Evolutionary conservation across 1,284 basidiomycete genomes (phyloP).

Genomic region (Cystobasidium sp.): DNA sequence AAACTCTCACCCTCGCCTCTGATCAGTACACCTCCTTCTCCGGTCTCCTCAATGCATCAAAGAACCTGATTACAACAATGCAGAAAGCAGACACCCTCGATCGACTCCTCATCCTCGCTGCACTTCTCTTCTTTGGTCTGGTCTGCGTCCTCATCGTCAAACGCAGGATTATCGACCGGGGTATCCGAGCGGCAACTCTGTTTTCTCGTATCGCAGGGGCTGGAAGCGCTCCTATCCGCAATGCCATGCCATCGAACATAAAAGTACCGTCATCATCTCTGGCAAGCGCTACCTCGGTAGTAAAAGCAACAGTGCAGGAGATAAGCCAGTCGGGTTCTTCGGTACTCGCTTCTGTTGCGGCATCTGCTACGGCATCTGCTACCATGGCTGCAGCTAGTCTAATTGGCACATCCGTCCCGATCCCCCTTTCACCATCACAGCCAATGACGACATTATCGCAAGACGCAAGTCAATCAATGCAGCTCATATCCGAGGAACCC

Average conservation of each 20-base stretch:
- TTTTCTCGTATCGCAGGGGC: conserved; percentile 21
- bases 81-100: conserved; percentile 91
- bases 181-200: conserved; percentile 31
- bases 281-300: neutral
- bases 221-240: neutral
- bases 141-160: conserved; percentile 83
- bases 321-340: neutral
- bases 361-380: neutral
- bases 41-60: conserved; percentile 74
- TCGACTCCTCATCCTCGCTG: conserved; percentile 76
- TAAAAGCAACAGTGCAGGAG: neutral
- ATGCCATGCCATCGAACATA: neutral
- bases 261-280: neutral
- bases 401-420: neutral
- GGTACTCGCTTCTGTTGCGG: neutral
- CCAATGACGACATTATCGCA: neutral
- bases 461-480: neutral
- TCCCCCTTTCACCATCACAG: neutral
- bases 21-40: conserved; percentile 77
- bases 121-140: conserved; percentile 78
- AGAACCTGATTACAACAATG: conserved; percentile 78
- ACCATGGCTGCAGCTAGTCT: neutral
- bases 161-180: conserved; percentile 73
- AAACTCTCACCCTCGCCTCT: conserved; percentile 73
- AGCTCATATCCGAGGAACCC: neutral